Percentiles rank a stretch among this genome's conserved stretches.
These are phyloP conservation scores for Podospora pseudocomata DNA, from an alignment of 495 filamentous ascomycete genomes.

Conservation along the genomic window DNA sequence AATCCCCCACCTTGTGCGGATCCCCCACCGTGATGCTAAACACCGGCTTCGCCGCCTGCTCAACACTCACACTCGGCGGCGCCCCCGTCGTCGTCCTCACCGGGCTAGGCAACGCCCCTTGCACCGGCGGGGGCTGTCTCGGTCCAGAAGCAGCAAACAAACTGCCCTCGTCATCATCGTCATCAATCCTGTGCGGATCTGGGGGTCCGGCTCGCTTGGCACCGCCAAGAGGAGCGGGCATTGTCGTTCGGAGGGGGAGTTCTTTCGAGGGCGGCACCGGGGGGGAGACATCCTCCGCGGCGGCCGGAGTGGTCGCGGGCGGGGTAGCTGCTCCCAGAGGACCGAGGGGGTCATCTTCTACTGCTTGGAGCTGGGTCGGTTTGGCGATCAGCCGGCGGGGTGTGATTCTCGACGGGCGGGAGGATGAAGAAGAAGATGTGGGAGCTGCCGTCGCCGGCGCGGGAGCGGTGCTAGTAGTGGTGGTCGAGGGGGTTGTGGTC, in stretches of 20 bases:
- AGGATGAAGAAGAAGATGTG: constrained; percentile 44
- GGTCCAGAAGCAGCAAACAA: constrained; percentile 39
- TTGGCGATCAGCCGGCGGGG: constrained; percentile 76
- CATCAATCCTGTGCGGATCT: constrained; percentile 58
- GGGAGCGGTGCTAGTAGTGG: constrained; percentile 10
- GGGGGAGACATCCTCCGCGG: constrained; percentile 1
- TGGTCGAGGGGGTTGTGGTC: constrained; percentile 2
- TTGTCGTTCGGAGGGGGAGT: constrained; percentile 55
- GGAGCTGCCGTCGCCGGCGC: constrained; percentile 20
- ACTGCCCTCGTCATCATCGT: constrained; percentile 56
- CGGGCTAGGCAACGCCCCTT: constrained; percentile 54
- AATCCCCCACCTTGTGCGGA: constrained; percentile 94
- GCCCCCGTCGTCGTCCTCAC: constrained; percentile 62
- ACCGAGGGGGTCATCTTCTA: constrained; percentile 80
- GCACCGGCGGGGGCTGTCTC: constrained; percentile 70
- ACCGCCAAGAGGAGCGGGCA: constrained; percentile 28
- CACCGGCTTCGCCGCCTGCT: constrained; percentile 83
- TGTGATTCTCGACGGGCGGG: constrained; percentile 42
- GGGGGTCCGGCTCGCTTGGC: constrained; percentile 47
- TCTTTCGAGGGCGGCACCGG: constrained; percentile 80
- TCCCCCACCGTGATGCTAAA: constrained; percentile 95
- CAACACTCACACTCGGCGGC: constrained; percentile 72
- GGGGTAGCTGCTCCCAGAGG: constrained; percentile 72
- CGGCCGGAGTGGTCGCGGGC: constrained; percentile 32
- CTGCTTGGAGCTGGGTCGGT: constrained; percentile 77